Evolutionary conservation across 2,329 filamentous ascomycete genomes (phyloP), one percentile per base, ranked within the genome.

Genomic region (Trichoderma aggressivum): DNA sequence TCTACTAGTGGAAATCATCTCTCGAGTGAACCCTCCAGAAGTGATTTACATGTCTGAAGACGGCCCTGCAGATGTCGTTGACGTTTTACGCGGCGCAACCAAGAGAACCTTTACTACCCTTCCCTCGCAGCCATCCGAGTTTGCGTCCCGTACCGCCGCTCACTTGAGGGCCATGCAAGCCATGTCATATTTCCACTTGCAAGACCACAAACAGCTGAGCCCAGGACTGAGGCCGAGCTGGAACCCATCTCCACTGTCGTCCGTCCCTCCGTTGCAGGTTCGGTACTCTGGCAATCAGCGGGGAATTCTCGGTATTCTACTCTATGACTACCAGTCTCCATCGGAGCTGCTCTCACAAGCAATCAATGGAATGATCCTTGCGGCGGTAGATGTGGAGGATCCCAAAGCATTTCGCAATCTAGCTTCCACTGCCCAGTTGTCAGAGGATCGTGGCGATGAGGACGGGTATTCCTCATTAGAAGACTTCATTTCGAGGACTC

Each of bases 111-210:
- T 91, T 58, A 80, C 82, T 50, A 82, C 84, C 6, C 81, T 94
- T 5, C 86, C 90, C 6, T 90, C 91, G 1, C 87, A 90, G 74
- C 79, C 85, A 10, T 84, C 84, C n/a, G 86, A 89, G 53, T 83
- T 84, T 53, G 84, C 84, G 1, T 82, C 86, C 3, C 84, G 90
- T 47, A 92, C 90, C 11, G 86, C 91, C 0, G 85, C 88, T 0
- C 89, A 94, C 72, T 80, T 93, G 3, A 84, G 91, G 64, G 86
- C 87, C 7, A 94, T 95, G 91, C 91, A 94, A 75, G 88, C 86
- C n/a, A 90, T 94, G 85, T 90, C 92, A 0, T 95, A 94, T 75
- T 93, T 95, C 76, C 93, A 95, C 77, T 74, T 83, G 11, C 72
- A 50, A 68, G 32, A 60, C 64, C 74, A 55, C 36, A 72, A 74